Evolutionary conservation across 2,329 filamentous ascomycete genomes (phyloP).

Genomic region (Penicillium occitanis): DNA sequence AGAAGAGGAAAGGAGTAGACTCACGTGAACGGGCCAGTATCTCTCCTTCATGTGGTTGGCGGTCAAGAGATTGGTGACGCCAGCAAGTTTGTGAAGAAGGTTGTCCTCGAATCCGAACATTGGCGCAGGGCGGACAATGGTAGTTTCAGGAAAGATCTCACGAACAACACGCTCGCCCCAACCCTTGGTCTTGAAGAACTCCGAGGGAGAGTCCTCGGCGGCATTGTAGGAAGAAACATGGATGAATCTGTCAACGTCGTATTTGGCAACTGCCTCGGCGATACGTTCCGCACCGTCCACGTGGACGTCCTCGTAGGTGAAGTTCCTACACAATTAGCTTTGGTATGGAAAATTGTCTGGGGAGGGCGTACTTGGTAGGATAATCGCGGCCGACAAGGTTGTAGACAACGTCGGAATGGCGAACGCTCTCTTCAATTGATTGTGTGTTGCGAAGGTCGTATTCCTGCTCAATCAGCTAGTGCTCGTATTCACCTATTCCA

Average conservation of each 20-base stretch:
- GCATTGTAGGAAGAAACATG: slow-evolving; percentile 96
- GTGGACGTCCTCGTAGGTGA: slow-evolving; percentile 86
- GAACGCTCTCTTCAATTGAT: slow-evolving; percentile 93
- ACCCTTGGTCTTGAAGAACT: slow-evolving; percentile 90
- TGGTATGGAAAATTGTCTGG: not conserved
- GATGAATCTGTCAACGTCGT: slow-evolving; percentile 94
- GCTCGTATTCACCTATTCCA: not conserved
- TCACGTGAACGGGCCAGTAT: slow-evolving; percentile 86
- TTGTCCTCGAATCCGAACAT: slow-evolving; percentile 95
- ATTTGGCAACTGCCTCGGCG: slow-evolving; percentile 90
- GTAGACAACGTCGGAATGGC: slow-evolving; percentile 96
- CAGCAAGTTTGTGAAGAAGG: slow-evolving; percentile 81
- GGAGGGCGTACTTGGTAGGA: slow-evolving; percentile 75
- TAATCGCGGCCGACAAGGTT: slow-evolving; percentile 94
- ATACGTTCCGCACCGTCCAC: slow-evolving; percentile 91
- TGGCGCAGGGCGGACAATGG: slow-evolving; percentile 89
- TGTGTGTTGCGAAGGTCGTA: slow-evolving; percentile 91
- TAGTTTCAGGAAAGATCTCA: slow-evolving; percentile 92
- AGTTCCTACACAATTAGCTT: slow-evolving; percentile 70
- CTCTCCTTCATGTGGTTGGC: slow-evolving; percentile 91
- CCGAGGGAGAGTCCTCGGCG: slow-evolving; percentile 72
- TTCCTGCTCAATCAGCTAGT: slow-evolving; percentile 58
- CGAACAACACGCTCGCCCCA: slow-evolving; percentile 80
- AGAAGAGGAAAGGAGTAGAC: slow-evolving; percentile 25
- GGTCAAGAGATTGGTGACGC: slow-evolving; percentile 77